Conservation (phyloP, 1,284 basidiomycete species). For the Volvariella surrecta region DNA sequence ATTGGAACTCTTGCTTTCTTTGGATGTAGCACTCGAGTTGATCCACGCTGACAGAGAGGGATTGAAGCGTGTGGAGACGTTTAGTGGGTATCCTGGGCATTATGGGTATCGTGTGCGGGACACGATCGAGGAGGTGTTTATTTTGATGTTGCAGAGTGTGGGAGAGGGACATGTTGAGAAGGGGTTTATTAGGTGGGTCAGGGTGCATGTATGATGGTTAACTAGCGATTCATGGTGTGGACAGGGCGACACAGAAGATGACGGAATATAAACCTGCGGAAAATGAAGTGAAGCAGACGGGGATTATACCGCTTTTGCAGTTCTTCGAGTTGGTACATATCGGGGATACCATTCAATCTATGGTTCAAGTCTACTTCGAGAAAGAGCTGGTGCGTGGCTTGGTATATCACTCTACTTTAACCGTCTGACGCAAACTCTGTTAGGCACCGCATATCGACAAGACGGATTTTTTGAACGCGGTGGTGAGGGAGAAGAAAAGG, state of each 20-base stretch:
- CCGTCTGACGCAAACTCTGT: neutral
- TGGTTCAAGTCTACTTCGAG: conserved; percentile 97
- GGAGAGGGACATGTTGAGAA: conserved; percentile 75
- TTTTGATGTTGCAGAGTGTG: conserved; percentile 73
- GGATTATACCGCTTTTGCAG: conserved; percentile 87
- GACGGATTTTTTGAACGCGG: conserved; percentile 89
- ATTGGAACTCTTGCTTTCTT: conserved; percentile 82
- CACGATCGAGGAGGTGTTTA: conserved; percentile 89
- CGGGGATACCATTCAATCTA: conserved; percentile 95
- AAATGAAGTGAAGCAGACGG: conserved; percentile 66
- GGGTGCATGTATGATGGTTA: no score
- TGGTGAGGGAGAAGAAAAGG: conserved; percentile 93
- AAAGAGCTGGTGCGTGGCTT: conserved; percentile 68
- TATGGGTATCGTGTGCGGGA: conserved; percentile 78
- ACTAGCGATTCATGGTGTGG: neutral
- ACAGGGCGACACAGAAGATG: conserved; percentile 81
- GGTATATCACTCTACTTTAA: neutral
- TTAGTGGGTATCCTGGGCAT: conserved; percentile 76
- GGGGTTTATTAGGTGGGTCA: conserved; percentile 77
- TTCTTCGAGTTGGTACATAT: conserved; percentile 98
- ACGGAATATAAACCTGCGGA: conserved; percentile 80
- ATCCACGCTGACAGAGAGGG: conserved; percentile 90
- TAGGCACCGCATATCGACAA: conserved; percentile 82
- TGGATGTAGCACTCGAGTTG: conserved; percentile 86
- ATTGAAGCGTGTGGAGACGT: conserved; percentile 88